Conservation (phyloP, 2,329 filamentous ascomycete genomes). For the Teratosphaeria zuluensis region DNA sequence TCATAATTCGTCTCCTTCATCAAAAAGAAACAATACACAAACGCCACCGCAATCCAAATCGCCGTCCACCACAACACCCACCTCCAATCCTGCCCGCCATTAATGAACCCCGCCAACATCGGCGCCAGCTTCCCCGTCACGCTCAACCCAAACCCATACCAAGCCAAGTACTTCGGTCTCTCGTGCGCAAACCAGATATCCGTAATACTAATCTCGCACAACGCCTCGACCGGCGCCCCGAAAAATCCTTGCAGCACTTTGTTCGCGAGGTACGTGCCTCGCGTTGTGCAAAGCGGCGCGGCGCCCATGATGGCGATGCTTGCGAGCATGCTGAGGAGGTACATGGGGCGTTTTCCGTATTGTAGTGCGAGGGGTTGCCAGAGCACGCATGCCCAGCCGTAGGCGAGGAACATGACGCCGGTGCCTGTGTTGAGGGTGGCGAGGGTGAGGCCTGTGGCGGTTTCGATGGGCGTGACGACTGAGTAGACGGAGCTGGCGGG, state of each 20-base stretch:
- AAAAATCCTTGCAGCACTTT: constrained; percentile 41
- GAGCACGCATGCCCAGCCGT: constrained; percentile 42
- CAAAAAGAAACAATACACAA: constrained; percentile 46
- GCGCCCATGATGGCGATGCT: constrained; percentile 34
- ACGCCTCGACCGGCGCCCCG: constrained; percentile 9
- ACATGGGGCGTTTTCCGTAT: constrained; percentile 41
- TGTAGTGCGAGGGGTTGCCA: constrained; percentile 39
- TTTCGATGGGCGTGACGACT: constrained; percentile 38
- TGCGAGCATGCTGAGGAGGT: constrained; percentile 33
- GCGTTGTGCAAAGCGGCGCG: constrained; percentile 34
- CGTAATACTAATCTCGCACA: constrained; percentile 6
- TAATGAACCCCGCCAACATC: constrained; percentile 40
- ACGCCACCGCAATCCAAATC: constrained; percentile 40
- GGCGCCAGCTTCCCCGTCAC: constrained; percentile 21
- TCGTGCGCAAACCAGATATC: constrained; percentile 22
- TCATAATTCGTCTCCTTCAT: constrained; percentile 50
- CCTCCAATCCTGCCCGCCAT: constrained; percentile 30
- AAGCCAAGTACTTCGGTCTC: constrained; percentile 17
- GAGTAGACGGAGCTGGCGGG: constrained; percentile 40
- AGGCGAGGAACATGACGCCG: constrained; percentile 35
- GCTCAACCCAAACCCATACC: constrained; percentile 16
- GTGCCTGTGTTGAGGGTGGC: constrained; percentile 39
- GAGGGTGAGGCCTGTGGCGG: constrained; percentile 37
- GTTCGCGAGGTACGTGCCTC: constrained; percentile 38
- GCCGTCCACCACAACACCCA: constrained; percentile 42